A percentile compares a stretch with the other conserved stretches of the same genome.
These are phyloP conservation scores for Blastocladiella britannica DNA, from an alignment of 192 early-diverging fungal species.

Conservation along the genomic window DNA sequence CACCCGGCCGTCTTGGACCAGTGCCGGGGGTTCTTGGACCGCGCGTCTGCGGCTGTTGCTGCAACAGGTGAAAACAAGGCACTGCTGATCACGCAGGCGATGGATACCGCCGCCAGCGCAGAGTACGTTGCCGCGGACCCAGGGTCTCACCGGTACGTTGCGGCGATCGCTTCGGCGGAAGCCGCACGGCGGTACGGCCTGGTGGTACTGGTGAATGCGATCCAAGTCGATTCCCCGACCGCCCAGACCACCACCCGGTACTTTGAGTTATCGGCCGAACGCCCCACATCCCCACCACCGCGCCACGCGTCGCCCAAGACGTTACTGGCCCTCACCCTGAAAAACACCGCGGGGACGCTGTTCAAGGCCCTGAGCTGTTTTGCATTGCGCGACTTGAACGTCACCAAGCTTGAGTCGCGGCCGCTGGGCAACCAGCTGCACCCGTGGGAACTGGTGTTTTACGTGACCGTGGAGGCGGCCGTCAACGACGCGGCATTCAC, in stretches of 20 bases:
- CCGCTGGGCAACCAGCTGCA: background rate
- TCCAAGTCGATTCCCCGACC: too few species aligned
- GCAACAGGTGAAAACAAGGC: too few species aligned
- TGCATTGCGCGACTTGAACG: constrained; percentile 8
- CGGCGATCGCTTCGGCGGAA: background rate
- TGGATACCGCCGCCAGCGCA: constrained; percentile 1
- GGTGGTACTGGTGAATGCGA: background rate
- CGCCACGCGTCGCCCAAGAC: constrained; percentile 3
- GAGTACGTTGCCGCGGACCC: background rate
- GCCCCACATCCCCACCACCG: too few species aligned
- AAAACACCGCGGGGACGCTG: constrained; percentile 4
- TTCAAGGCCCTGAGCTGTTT: constrained; percentile 5
- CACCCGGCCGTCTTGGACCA: constrained; percentile 4
- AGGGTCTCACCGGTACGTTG: background rate
- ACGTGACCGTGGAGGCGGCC: background rate
- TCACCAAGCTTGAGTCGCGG: constrained; percentile 5
- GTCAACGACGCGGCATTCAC: background rate
- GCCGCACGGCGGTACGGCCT: background rate
- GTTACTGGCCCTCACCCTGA: constrained; percentile 2
- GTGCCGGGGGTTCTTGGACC: constrained; percentile 1
- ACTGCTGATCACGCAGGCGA: background rate
- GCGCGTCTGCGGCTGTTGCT: background rate
- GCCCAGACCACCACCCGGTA: constrained; percentile 2
- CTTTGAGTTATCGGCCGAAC: background rate
- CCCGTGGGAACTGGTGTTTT: background rate